phyloP scores from a whole-genome alignment of 768 basidiomycete species.

The Auriscalpium vulgare region DNA sequence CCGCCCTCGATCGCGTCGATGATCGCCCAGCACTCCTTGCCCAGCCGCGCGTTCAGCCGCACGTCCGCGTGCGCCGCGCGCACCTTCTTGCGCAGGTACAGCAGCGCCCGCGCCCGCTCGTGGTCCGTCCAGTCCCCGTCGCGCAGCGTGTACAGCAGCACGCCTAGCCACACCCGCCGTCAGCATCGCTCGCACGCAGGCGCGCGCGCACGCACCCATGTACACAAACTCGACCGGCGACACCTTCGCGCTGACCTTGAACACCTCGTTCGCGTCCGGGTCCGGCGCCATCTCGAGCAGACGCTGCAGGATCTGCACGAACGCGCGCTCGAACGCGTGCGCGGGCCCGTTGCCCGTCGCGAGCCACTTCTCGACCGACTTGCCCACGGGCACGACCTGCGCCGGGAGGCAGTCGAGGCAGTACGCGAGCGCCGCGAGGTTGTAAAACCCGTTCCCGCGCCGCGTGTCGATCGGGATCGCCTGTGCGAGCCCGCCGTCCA shows the following conservation, averaged over 20 bases:
- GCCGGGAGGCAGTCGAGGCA: constrained; percentile 51
- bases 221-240: constrained; percentile 77
- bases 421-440: constrained; percentile 60
- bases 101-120: constrained; percentile 47
- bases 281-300: constrained; percentile 47
- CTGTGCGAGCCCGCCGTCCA: constrained; percentile 49
- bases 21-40: constrained; percentile 50
- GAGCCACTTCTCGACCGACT: constrained; percentile 45
- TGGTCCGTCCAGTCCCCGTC: constrained; percentile 26
- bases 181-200: neutral
- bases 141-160: constrained; percentile 52
- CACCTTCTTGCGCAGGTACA: constrained; percentile 46
- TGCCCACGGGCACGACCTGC: constrained; percentile 39
- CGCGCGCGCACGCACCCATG: constrained; percentile 44
- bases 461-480: constrained; percentile 55
- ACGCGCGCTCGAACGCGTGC: constrained; percentile 41
- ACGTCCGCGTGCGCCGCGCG: constrained; percentile 55
- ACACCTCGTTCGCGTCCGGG: constrained; percentile 23
- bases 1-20: constrained; percentile 33
- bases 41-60: constrained; percentile 50
- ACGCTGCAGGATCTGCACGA: constrained; percentile 44
- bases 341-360: constrained; percentile 29
- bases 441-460: constrained; percentile 72
- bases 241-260: constrained; percentile 44
- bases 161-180: constrained; percentile 35